Evolutionary conservation across 345 rosid species (phyloP), one percentile per base, ranked within the genome.

Genomic region (Camelina hispida): DNA sequence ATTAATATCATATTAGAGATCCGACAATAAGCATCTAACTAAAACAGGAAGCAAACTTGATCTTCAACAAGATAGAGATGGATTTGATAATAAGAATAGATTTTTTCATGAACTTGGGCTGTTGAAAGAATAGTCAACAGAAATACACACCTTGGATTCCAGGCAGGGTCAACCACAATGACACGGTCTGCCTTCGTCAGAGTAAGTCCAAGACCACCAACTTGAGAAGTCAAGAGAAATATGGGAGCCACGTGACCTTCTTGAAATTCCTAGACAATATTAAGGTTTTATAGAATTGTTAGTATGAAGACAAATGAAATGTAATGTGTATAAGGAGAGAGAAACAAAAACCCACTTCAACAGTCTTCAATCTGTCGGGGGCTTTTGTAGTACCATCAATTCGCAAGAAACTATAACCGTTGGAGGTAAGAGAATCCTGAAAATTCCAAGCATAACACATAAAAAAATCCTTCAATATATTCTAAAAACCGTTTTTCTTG

Each of bases 141-240:
- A 59, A 38, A 13, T 32, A 51, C 52, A 57, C 67, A 93, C 98
- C 98, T 93, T 28, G 98, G 98, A 64, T 93, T 93, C 98, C 98
- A 93, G 59, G 98, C 98, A 77, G 98, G 97, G 82, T 93, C 98
- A 48, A 91, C 96, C 67, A 89, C 98, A 81, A 93, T 95, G 46
- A 95, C 99, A 42, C 97, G 99, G 68, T 95, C 99, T 32, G 99
- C 99, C 78, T 87, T 90, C 47, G 97, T 95, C 54, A 95, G 91
- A 16, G 99, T 95, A 54, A 95, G 99, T 77, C 99, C 99, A 20
- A 95, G 93, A 69, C 99, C 99, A 57, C 99, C 99, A 75, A 95
- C 99, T 86, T 92, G 98, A 66, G 99, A 89, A 71, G 99, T 95
- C 78, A 95, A 58, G 68, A 95, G 91, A 82, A 92, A 95, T 82